phyloP scores from a whole-genome alignment of 2,329 filamentous ascomycete species.

The Colletotrichum tabaci region DNA sequence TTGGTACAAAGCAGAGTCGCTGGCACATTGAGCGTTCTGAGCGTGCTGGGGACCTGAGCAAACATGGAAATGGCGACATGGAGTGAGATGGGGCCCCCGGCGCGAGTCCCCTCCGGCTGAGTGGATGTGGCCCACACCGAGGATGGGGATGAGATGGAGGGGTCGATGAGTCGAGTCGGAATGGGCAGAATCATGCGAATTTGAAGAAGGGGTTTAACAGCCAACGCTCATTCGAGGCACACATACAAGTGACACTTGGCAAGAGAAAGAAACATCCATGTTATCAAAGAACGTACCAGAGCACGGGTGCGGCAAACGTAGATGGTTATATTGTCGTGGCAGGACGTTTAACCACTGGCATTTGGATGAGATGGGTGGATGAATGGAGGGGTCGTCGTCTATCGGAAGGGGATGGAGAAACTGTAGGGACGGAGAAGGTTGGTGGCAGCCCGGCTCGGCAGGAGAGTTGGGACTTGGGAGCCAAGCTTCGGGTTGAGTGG shows the following conservation, averaged over 20 bases:
- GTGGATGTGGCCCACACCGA: slow-evolving; percentile 23
- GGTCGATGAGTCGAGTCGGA: neutral
- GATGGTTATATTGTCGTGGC: neutral
- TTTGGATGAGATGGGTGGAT: neutral
- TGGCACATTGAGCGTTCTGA: neutral
- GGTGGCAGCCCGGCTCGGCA: slow-evolving; percentile 17
- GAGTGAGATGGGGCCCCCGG: neutral
- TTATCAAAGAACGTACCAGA: slow-evolving; percentile 3
- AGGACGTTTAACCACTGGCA: neutral
- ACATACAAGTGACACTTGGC: too few relatives aligned
- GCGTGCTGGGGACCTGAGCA: neutral
- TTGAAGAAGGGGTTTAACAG: neutral
- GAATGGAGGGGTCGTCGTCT: slow-evolving; percentile 2
- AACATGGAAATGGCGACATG: neutral
- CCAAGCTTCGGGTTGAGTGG: neutral
- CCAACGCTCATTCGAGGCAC: too few relatives aligned
- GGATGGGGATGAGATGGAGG: slow-evolving; percentile 27
- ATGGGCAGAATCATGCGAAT: neutral
- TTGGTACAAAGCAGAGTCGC: neutral
- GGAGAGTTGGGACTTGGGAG: neutral
- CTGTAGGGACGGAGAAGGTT: neutral
- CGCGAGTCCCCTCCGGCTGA: slow-evolving; percentile 13
- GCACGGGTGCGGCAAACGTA: slow-evolving; percentile 22
- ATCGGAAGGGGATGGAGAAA: neutral
- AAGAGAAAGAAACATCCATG: neutral